Evolutionary conservation across 495 filamentous ascomycete genomes (phyloP), one percentile per base, ranked within the genome.

Genomic region (Sordaria brevicollis): DNA sequence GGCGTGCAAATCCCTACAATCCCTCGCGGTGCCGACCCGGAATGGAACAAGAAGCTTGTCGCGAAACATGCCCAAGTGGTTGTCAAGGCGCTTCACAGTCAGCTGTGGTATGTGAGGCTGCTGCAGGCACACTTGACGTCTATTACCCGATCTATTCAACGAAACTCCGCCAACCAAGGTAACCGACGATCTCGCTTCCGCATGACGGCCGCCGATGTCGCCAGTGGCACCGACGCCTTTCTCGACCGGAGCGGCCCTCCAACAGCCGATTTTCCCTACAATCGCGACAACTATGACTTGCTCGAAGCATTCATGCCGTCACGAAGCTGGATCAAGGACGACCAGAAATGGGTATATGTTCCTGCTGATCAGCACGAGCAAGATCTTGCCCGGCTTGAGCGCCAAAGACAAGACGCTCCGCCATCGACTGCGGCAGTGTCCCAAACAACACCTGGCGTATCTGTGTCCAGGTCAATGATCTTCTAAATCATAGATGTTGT

Each of bases 261-360:
- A 0, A 83, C 81, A 0, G 70, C 82, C 10, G 84, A 87, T 36
- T 80, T 86, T 10, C 85, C 85, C 3, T 85, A 77, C 66, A 76
- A 83, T 66, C 77, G 86, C 35, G 86, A 87, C 68, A 81, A 82
- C 25, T 88, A 88, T 71, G 86, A 87, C 73, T 79, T 84, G 77
- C 77, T 87, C 11, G 81, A 83, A 71, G 83, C 80, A 13, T 87
- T 82, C 67, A 65, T 86, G 25, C 84, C 84, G 1, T 79, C 80
- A 54, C 79, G 84, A 35, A 77, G 77, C 10, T 86, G 84, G 84
- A 80, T 74, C 39, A 71, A 69, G 11, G 73, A 79, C 2, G 65
- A 72, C 1, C 68, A 78, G 31, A 70, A 68, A 35, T 87, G 83
- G 83, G 71, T 82, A 31, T 87, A 84, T 57, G 67, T 81, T 11